Evolutionary conservation across 164 flowering plant species (phyloP).

Genomic region (Nymphaea colorata): DNA sequence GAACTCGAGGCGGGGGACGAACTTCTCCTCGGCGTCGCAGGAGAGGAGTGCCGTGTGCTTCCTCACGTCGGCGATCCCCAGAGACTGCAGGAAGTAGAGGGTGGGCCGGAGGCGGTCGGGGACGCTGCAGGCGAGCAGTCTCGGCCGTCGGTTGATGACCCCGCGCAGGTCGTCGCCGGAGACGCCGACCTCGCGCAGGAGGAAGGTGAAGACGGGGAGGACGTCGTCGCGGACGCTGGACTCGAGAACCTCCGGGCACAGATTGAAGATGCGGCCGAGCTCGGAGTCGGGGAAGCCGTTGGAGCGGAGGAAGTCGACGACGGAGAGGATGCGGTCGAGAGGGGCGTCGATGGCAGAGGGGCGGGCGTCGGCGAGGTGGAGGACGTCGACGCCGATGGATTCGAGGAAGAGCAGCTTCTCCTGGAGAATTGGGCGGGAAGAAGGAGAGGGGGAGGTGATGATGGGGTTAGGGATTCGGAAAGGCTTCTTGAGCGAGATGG

Average conservation of each 20-base stretch:
- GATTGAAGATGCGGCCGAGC: constrained; percentile 42
- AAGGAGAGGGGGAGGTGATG: constrained; percentile 7
- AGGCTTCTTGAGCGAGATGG: constrained; percentile 9
- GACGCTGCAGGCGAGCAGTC: constrained; percentile 56
- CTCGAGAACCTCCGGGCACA: constrained; percentile 70
- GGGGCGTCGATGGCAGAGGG: constrained; percentile 32
- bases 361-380: constrained; percentile 27
- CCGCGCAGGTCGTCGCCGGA: constrained; percentile 12
- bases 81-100: constrained; percentile 68
- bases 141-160: constrained; percentile 22
- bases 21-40: constrained; percentile 68
- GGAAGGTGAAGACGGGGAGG: constrained; percentile 59
- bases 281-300: constrained; percentile 40
- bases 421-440: constrained; percentile 19
- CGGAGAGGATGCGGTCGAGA: constrained; percentile 33
- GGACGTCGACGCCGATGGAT: constrained; percentile 67
- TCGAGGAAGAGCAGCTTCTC: constrained; percentile 75
- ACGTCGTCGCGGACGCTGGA: constrained; percentile 15
- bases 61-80: constrained; percentile 50
- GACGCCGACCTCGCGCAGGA: constrained; percentile 70
- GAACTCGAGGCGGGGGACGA: constrained; percentile 64
- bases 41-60: constrained; percentile 56
- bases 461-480: constrained; percentile 14
- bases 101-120: constrained; percentile 68
- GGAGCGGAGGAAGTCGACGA: constrained; percentile 42